These are phyloP conservation scores for Lactarius sanguifluus DNA, from an alignment of 768 basidiomycete genomes.

Conservation along the genomic window DNA sequence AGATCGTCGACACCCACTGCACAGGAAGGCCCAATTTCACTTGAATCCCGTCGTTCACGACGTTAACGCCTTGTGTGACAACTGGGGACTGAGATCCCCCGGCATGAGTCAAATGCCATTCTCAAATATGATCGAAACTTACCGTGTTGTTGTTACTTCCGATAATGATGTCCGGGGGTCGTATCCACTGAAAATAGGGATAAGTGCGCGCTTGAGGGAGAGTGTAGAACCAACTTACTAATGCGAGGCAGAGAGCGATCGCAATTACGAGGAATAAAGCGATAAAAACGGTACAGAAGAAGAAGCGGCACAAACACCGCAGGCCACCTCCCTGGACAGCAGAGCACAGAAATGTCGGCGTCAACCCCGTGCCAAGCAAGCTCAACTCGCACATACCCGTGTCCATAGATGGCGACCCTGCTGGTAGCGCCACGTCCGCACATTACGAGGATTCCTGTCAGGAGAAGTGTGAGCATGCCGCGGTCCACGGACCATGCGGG, in stretches of 20 bases:
- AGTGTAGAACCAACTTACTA: slow-evolving; percentile 48
- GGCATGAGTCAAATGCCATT: background rate
- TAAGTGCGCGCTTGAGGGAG: slow-evolving; percentile 12
- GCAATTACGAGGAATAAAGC: slow-evolving; percentile 61
- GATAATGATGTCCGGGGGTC: slow-evolving; percentile 66
- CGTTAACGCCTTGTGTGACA: slow-evolving; percentile 10
- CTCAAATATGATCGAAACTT: slow-evolving; percentile 42
- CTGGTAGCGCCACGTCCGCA: slow-evolving; percentile 26
- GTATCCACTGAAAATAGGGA: slow-evolving; percentile 57
- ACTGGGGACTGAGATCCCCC: background rate
- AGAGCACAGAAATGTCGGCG: slow-evolving; percentile 36
- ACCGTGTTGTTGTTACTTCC: slow-evolving; percentile 45
- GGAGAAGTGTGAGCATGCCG: background rate
- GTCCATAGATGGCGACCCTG: slow-evolving; percentile 28
- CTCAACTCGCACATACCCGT: slow-evolving; percentile 14
- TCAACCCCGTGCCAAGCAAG: background rate
- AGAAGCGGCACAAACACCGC: slow-evolving; percentile 65
- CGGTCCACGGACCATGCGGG: background rate
- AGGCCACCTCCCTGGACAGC: slow-evolving; percentile 58
- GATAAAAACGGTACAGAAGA: slow-evolving; percentile 72
- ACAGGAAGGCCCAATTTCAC: slow-evolving; percentile 25
- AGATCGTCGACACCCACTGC: slow-evolving; percentile 23
- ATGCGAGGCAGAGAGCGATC: slow-evolving; percentile 61
- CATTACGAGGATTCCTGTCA: slow-evolving; percentile 15
- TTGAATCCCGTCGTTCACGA: slow-evolving; percentile 23